Conservation (phyloP, 2,329 filamentous ascomycete genomes). For the Aspergillus sp. region DNA sequence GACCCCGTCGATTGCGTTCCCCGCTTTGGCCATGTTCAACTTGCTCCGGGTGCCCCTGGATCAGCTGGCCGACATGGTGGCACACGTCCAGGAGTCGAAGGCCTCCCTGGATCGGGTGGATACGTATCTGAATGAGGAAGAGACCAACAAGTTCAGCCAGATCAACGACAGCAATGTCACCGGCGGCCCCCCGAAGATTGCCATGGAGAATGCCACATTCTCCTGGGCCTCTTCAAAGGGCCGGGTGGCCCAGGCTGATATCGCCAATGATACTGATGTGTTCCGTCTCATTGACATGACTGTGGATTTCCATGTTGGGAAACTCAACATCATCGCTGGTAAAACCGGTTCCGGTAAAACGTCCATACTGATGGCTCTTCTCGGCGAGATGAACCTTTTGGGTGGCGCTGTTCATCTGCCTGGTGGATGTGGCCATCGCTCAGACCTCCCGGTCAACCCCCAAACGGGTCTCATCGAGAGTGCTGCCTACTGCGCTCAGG, state of each 20-base stretch:
- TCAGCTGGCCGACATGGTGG: slow-evolving; percentile 96
- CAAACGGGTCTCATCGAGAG: slow-evolving; percentile 83
- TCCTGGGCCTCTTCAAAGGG: slow-evolving; percentile 66
- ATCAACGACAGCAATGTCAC: slow-evolving; percentile 64
- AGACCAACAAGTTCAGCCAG: slow-evolving; percentile 91
- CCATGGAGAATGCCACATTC: slow-evolving; percentile 75
- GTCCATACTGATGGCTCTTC: slow-evolving; percentile 85
- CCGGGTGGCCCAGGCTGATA: slow-evolving; percentile 45
- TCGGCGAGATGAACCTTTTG: slow-evolving; percentile 90
- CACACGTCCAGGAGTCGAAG: slow-evolving; percentile 93
- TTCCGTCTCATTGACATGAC: slow-evolving; percentile 79
- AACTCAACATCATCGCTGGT: slow-evolving; percentile 86
- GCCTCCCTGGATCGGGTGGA: slow-evolving; percentile 96
- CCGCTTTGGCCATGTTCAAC: slow-evolving; percentile 90
- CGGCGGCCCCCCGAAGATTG: slow-evolving; percentile 65
- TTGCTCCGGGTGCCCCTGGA: slow-evolving; percentile 87
- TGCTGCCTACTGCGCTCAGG: slow-evolving; percentile 91
- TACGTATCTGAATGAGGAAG: slow-evolving; percentile 83
- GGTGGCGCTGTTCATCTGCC: slow-evolving; percentile 76
- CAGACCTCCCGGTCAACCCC: slow-evolving; percentile 72
- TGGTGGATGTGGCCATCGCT: slow-evolving; percentile 67
- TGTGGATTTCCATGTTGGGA: slow-evolving; percentile 72
- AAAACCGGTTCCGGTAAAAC: slow-evolving; percentile 94
- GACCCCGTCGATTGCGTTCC: slow-evolving; percentile 89
- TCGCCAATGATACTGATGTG: slow-evolving; percentile 58